These are phyloP conservation scores for Ascobolus immersus DNA, from an alignment of 495 filamentous ascomycete genomes.

Conservation along the genomic window DNA sequence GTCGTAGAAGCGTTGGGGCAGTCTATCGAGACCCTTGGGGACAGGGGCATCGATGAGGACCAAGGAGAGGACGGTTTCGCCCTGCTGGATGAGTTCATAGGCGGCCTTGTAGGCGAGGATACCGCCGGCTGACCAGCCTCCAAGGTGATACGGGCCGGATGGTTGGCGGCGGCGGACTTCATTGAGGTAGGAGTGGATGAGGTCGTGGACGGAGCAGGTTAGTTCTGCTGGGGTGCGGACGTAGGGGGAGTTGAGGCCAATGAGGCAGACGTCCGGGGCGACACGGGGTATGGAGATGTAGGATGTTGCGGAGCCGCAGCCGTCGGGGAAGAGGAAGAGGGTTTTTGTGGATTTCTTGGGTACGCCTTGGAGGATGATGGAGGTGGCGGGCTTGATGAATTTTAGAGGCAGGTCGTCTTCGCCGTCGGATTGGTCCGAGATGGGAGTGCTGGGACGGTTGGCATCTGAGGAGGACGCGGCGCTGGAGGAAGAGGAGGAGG, in stretches of 20 bases:
- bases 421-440: slow-evolving; percentile 8
- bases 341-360: slow-evolving; percentile 31
- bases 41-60: slow-evolving; percentile 56
- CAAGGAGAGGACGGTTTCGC: slow-evolving; percentile 46
- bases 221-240: slow-evolving; percentile 30
- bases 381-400: too few species aligned
- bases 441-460: slow-evolving; percentile 7
- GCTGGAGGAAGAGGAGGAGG: slow-evolving; percentile 7
- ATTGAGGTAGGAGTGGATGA: slow-evolving; percentile 28
- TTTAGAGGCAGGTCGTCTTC: slow-evolving; percentile 8
- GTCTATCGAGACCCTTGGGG: neutral
- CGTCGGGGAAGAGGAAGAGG: slow-evolving; percentile 55
- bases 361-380: slow-evolving; percentile 22
- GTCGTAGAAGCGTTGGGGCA: neutral
- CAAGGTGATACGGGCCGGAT: slow-evolving; percentile 38
- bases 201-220: slow-evolving; percentile 28
- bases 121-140: slow-evolving; percentile 70
- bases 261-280: slow-evolving; percentile 22
- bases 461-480: slow-evolving; percentile 3
- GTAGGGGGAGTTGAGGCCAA: slow-evolving; percentile 38
- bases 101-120: slow-evolving; percentile 70
- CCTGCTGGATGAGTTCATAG: slow-evolving; percentile 38
- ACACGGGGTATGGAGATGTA: slow-evolving; percentile 31
- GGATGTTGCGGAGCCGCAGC: slow-evolving; percentile 40
- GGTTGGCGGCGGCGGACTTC: slow-evolving; percentile 40